Evolutionary conservation across 106 monocot species (phyloP).

Genomic region (Phalaenopsis aphrodite): DNA sequence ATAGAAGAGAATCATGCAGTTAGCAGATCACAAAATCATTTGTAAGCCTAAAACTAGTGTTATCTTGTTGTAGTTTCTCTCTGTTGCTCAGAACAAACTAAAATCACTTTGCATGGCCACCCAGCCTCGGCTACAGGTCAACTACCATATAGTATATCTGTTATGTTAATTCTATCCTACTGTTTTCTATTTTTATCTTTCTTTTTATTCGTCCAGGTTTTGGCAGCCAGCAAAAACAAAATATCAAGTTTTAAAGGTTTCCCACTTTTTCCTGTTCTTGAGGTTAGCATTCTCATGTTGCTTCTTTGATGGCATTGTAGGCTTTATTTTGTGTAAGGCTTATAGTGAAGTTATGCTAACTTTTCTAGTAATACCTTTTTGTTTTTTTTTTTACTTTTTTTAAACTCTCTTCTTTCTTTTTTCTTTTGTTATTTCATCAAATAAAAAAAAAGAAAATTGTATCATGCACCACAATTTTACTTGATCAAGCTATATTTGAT

Average conservation of each 20-base stretch:
- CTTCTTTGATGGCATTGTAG: background rate
- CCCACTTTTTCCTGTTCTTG: slow-evolving; percentile 76
- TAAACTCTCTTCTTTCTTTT: background rate
- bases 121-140: slow-evolving; percentile 90
- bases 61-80: slow-evolving; percentile 71
- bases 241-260: slow-evolving; percentile 85
- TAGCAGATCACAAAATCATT: slow-evolving; percentile 6
- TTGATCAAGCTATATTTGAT: background rate
- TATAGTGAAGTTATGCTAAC: slow-evolving; percentile 2
- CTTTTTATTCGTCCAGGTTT: slow-evolving; percentile 39
- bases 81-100: slow-evolving; percentile 89
- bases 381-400: background rate
- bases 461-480: background rate
- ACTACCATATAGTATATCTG: background rate
- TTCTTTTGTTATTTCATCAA: background rate
- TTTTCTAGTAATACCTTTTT: background rate
- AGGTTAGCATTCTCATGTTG: slow-evolving; percentile 41
- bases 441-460: background rate
- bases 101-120: slow-evolving; percentile 82
- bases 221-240: slow-evolving; percentile 96
- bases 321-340: background rate
- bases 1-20: background rate
- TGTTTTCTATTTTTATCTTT: background rate
- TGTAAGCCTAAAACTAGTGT: slow-evolving; percentile 2
- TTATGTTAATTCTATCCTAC: background rate